Percentiles rank a stretch among this genome's conserved stretches.
These are phyloP conservation scores for Ceratocystis alfenasii DNA, from an alignment of 2,329 filamentous ascomycete genomes.

Conservation along the genomic window DNA sequence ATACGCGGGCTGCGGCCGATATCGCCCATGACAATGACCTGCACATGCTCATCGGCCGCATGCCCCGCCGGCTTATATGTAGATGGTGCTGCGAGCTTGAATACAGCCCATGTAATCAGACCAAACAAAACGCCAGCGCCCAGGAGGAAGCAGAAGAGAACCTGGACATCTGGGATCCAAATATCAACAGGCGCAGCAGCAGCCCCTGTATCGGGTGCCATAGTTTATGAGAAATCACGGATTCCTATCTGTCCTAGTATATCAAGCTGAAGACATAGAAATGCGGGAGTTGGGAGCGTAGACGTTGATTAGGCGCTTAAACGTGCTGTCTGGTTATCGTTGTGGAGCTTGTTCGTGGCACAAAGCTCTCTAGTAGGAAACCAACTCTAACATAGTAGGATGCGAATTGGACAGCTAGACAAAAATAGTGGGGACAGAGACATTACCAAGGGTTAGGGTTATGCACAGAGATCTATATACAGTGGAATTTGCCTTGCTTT, in stretches of 20 bases:
- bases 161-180: conserved; percentile 20
- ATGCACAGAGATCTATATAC: neutral
- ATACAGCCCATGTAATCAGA: conserved; percentile 15
- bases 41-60: conserved; percentile 40
- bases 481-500: too few relatives aligned
- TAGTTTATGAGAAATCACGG: neutral
- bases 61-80: conserved; percentile 30
- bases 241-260: too few relatives aligned
- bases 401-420: neutral
- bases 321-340: neutral
- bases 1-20: conserved; percentile 93
- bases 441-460: neutral
- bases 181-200: conserved; percentile 10
- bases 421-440: neutral
- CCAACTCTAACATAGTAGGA: neutral
- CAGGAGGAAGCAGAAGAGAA: conserved; percentile 19
- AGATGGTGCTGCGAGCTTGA: conserved; percentile 28
- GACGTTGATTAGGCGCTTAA: too few relatives aligned
- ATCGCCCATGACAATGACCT: conserved; percentile 86
- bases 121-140: conserved; percentile 13
- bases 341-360: neutral
- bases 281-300: too few relatives aligned
- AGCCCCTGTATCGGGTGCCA: conserved; percentile 1
- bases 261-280: too few relatives aligned
- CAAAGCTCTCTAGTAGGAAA: neutral